Conservation (phyloP, 2,329 filamentous ascomycete genomes). For the Madurella mycetomatis region DNA sequence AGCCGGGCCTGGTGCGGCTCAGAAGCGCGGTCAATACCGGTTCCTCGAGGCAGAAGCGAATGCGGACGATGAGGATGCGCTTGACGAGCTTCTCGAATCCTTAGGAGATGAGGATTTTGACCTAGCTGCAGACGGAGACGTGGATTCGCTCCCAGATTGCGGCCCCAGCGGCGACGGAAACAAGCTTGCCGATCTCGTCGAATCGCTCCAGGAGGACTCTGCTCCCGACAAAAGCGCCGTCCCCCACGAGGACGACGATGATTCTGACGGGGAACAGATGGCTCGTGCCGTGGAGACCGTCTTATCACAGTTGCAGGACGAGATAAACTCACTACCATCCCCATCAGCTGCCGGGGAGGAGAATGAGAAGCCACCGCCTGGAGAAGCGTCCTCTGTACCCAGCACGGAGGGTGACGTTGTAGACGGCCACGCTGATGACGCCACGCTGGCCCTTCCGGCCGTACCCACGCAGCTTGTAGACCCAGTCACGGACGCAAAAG, state of each 20-base stretch:
- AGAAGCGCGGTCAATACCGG: neutral
- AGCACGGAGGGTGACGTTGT: neutral
- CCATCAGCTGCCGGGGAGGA: neutral
- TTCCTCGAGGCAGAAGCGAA: neutral
- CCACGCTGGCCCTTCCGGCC: slow-evolving; percentile 40
- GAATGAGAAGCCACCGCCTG: neutral
- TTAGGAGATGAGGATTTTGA: slow-evolving; percentile 34
- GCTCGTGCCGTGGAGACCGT: slow-evolving; percentile 40
- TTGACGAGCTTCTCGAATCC: slow-evolving; percentile 48
- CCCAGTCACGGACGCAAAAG: slow-evolving; percentile 27
- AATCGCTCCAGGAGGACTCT: slow-evolving; percentile 29
- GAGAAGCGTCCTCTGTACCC: neutral
- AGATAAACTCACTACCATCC: slow-evolving; percentile 28
- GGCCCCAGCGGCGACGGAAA: slow-evolving; percentile 29
- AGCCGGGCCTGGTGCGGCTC: neutral
- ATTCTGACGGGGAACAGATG: slow-evolving; percentile 52
- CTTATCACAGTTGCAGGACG: slow-evolving; percentile 44
- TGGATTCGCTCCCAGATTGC: neutral
- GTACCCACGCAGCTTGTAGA: slow-evolving; percentile 43
- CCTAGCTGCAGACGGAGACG: slow-evolving; percentile 16
- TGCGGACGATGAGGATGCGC: slow-evolving; percentile 45
- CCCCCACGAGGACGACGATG: slow-evolving; percentile 25
- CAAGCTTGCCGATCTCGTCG: slow-evolving; percentile 31
- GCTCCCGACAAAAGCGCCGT: slow-evolving; percentile 9
- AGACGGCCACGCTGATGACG: slow-evolving; percentile 5